Percentiles rank a stretch among this genome's conserved stretches.
Evolutionary conservation across 441 rosid species (phyloP).

Genomic region (Jatropha podagrica): DNA sequence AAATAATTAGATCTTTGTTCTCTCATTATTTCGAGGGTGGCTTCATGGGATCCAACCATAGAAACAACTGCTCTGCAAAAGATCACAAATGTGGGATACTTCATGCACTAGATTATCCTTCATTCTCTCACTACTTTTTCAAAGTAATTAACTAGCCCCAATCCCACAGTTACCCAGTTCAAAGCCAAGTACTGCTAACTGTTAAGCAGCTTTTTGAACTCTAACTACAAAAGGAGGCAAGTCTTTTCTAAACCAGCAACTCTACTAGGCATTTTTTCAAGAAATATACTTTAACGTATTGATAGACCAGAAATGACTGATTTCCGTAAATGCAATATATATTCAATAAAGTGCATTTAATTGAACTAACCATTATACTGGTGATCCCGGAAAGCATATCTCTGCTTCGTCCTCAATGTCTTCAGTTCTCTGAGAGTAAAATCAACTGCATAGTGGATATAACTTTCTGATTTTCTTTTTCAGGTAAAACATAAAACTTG

Average conservation of each 20-base stretch:
- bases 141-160: neutral
- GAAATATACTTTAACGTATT: neutral
- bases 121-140: neutral
- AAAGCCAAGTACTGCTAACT: neutral
- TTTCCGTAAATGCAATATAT: neutral
- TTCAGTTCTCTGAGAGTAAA: constrained; percentile 76
- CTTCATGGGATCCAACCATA: too few relatives aligned
- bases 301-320: neutral
- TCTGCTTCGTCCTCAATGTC: constrained; percentile 70
- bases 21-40: too few relatives aligned
- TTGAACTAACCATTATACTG: constrained; percentile 66
- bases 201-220: neutral
- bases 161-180: neutral
- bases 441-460: constrained; percentile 57
- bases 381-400: constrained; percentile 77
- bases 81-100: too few relatives aligned
- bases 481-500: neutral
- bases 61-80: too few relatives aligned
- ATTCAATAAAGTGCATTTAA: neutral
- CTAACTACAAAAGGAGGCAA: neutral
- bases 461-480: neutral
- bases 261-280: neutral
- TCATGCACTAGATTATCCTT: too few relatives aligned
- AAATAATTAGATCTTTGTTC: neutral
- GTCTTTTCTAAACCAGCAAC: neutral